Conservation (phyloP, 1,284 basidiomycete genomes). For the Schizophyllum amplum region DNA sequence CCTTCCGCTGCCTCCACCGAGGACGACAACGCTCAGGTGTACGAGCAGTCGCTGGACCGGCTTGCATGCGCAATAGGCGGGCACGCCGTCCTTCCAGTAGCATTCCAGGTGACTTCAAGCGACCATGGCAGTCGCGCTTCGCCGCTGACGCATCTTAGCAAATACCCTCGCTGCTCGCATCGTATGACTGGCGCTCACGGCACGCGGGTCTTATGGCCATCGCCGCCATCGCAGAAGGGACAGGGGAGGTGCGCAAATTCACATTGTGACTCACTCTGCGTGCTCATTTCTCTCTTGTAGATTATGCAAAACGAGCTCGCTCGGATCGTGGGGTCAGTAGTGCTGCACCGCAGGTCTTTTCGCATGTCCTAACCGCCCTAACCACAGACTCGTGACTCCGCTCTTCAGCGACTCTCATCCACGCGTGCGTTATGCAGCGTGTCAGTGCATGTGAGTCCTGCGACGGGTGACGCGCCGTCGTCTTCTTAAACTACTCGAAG, state of each 20-base stretch:
- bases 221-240: constrained; percentile 71
- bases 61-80: constrained; percentile 71
- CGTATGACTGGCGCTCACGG: constrained; percentile 73
- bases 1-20: constrained; percentile 33
- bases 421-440: constrained; percentile 75
- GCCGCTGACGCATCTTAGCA: constrained; percentile 24
- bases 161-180: constrained; percentile 71
- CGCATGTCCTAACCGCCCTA: not conserved
- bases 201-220: constrained; percentile 80
- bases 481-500: constrained; percentile 33
- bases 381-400: constrained; percentile 59
- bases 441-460: constrained; percentile 82
- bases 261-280: not conserved
- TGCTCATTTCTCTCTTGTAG: constrained; percentile 21
- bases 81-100: constrained; percentile 58
- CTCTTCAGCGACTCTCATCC: constrained; percentile 75
- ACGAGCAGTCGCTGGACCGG: constrained; percentile 74
- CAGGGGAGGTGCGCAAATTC: constrained; percentile 39
- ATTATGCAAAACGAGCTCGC: constrained; percentile 72
- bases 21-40: constrained; percentile 60
- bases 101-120: constrained; percentile 44
- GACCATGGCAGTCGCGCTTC: not conserved
- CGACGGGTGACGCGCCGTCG: no score
- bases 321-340: constrained; percentile 60
- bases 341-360: constrained; percentile 1